Conservation (phyloP, 2,329 filamentous ascomycete genomes). For the Penicillium sp. region DNA sequence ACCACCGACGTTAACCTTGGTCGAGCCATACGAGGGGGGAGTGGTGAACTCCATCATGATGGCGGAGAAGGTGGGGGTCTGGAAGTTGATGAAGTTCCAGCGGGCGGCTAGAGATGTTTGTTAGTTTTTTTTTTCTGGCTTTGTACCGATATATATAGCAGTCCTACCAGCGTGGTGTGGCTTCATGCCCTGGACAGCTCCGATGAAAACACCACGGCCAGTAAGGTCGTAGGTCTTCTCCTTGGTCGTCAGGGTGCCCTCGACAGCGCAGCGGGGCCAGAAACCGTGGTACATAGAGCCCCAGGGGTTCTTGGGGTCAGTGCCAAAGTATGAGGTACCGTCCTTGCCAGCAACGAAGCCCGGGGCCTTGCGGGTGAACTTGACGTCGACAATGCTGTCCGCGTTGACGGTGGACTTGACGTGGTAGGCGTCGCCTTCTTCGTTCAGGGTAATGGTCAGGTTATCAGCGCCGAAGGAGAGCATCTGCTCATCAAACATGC, state of each 20-base stretch:
- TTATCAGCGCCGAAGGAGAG: constrained; percentile 83
- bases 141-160: not conserved
- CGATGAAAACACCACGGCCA: constrained; percentile 76
- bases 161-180: constrained; percentile 82
- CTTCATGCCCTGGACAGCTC: constrained; percentile 97
- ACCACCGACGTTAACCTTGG: constrained; percentile 78
- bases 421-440: constrained; percentile 78
- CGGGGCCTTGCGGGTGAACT: constrained; percentile 72
- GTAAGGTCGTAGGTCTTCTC: constrained; percentile 80
- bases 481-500: constrained; percentile 82
- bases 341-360: constrained; percentile 85
- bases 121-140: not conserved
- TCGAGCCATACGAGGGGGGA: constrained; percentile 87
- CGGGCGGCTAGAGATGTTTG: constrained; percentile 60
- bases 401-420: constrained; percentile 90
- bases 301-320: constrained; percentile 84
- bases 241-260: constrained; percentile 82
- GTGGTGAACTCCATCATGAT: constrained; percentile 96
- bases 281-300: constrained; percentile 89
- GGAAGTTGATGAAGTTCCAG: constrained; percentile 95
- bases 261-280: constrained; percentile 83
- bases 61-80: constrained; percentile 82
- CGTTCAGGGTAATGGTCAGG: constrained; percentile 81
- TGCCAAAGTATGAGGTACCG: constrained; percentile 83
- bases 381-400: constrained; percentile 81